Conservation (phyloP, 768 basidiomycete genomes). For the Pisolithus marmoratus region DNA sequence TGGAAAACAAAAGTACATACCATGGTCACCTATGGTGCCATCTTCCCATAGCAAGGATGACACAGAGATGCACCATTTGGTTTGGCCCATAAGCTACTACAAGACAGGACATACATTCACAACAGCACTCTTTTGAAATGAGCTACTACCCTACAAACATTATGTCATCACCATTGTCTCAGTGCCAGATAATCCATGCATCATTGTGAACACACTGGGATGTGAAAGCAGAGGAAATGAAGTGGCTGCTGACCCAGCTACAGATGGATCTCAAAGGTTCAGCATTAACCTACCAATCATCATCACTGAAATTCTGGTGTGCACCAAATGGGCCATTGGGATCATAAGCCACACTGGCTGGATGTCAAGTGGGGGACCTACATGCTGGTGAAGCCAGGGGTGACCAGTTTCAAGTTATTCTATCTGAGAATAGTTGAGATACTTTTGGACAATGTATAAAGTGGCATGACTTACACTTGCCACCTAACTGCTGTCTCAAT, state of each 20-base stretch:
- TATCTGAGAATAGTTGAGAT: background rate
- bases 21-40: no score
- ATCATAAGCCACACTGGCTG: background rate
- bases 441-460: background rate
- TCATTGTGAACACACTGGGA: background rate
- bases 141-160: background rate
- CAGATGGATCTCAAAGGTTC: conserved; percentile 3
- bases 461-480: conserved; percentile 2
- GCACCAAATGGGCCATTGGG: background rate
- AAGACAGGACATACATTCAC: no score
- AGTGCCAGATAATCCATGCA: background rate
- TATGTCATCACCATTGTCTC: no score
- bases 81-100: no score
- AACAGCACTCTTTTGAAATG: no score
- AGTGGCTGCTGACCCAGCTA: background rate
- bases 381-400: background rate
- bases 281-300: conserved; percentile 3
- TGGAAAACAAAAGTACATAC: no score
- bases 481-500: background rate
- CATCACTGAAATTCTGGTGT: background rate
- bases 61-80: no score
- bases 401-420: background rate
- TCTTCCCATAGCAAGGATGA: no score
- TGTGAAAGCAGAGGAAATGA: background rate
- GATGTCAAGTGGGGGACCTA: background rate